Conservation (phyloP, 345 rosid genomes). For the Limnanthes douglasii region DNA sequence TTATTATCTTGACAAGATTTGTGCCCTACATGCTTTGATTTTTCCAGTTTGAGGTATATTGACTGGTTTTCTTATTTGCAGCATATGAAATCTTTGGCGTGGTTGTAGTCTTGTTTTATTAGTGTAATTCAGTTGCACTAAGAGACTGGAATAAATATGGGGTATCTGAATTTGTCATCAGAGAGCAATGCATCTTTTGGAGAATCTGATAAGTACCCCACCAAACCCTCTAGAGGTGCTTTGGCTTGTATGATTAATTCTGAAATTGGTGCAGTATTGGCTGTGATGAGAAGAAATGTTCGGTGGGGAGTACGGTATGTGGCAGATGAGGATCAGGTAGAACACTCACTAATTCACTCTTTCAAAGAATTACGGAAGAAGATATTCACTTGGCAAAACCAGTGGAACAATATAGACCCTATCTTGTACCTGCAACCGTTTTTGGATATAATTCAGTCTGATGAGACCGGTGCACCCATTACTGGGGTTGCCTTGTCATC, state of each 20-base stretch:
- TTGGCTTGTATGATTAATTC: slow-evolving; percentile 53
- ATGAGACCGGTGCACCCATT: slow-evolving; percentile 72
- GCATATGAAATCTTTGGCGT: no score
- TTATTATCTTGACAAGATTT: no score
- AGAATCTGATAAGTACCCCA: slow-evolving; percentile 12
- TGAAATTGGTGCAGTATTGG: slow-evolving; percentile 59
- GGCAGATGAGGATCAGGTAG: slow-evolving; percentile 50
- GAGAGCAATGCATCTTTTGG: slow-evolving; percentile 16
- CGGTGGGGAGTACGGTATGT: slow-evolving; percentile 52
- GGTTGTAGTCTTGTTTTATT: no score
- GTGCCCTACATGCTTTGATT: no score
- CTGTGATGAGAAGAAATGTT: slow-evolving; percentile 72
- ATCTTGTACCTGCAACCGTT: slow-evolving; percentile 48
- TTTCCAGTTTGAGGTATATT: no score
- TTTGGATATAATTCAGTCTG: slow-evolving; percentile 56
- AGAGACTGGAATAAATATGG: slow-evolving; percentile 27
- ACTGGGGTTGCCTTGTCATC: slow-evolving; percentile 74
- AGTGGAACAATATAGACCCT: slow-evolving; percentile 39
- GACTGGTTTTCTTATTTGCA: no score
- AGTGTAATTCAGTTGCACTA: slow-evolving; percentile 8
- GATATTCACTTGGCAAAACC: slow-evolving; percentile 42
- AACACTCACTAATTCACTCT: slow-evolving; percentile 59
- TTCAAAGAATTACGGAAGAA: slow-evolving; percentile 50
- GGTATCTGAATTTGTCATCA: slow-evolving; percentile 22
- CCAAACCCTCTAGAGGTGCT: slow-evolving; percentile 26